phyloP scores from a whole-genome alignment of 768 basidiomycete species.

The Tulasnella sp. region DNA sequence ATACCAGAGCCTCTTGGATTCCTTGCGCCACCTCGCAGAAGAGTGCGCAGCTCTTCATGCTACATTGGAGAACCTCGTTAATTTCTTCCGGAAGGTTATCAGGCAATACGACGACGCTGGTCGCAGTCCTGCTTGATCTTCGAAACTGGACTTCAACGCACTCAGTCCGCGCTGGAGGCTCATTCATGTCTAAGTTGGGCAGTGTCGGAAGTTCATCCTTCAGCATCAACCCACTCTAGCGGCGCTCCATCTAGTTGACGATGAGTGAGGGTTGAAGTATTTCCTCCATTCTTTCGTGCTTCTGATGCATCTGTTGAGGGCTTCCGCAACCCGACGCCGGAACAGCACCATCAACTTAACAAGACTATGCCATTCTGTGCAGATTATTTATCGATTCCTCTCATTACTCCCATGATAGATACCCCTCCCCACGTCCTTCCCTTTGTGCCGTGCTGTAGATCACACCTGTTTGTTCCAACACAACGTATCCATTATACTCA shows the following conservation, averaged over 20 bases:
- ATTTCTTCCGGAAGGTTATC: not conserved
- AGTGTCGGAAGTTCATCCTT: not conserved
- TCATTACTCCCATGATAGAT: not conserved
- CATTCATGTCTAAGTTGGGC: not conserved
- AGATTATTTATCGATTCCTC: not conserved
- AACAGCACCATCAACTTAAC: not conserved
- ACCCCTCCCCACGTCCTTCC: not conserved
- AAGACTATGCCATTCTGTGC: not conserved
- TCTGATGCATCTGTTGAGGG: not conserved
- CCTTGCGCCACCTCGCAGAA: not conserved
- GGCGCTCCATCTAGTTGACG: too few relatives aligned
- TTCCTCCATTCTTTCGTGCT: not conserved
- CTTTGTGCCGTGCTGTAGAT: not conserved
- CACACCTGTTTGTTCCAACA: conserved; percentile 25
- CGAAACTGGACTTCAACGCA: not conserved
- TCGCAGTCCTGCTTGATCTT: not conserved
- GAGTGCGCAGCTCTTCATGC: conserved; percentile 4
- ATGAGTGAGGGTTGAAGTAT: too few relatives aligned
- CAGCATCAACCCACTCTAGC: not conserved
- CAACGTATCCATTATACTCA: conserved; percentile 33
- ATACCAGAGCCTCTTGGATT: not conserved
- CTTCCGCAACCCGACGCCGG: not conserved
- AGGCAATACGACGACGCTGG: conserved; percentile 5
- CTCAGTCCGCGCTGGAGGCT: not conserved
- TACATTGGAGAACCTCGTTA: not conserved